Percentiles rank a stretch among this genome's conserved stretches.
These are phyloP conservation scores for Mycosarcoma maydis DNA, from an alignment of 1,284 basidiomycete genomes.

Conservation along the genomic window DNA sequence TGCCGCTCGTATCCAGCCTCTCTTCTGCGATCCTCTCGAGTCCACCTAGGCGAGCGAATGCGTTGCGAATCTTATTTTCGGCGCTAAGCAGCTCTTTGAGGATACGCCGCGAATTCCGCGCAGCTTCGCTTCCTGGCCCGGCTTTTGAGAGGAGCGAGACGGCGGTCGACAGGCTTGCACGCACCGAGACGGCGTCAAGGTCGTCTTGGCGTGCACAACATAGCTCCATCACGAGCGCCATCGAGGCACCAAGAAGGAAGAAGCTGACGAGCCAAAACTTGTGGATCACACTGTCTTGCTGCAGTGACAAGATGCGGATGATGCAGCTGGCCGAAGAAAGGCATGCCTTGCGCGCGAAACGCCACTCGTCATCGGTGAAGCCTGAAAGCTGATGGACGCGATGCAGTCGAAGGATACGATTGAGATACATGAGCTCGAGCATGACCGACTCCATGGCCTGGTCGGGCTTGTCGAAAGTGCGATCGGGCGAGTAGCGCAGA, in stretches of 20 bases:
- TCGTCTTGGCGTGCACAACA: slow-evolving; percentile 40
- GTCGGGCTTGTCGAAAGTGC: slow-evolving; percentile 44
- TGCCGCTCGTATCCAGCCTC: slow-evolving; percentile 30
- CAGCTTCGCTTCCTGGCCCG: slow-evolving; percentile 37
- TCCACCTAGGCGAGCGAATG: slow-evolving; percentile 30
- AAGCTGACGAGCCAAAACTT: slow-evolving; percentile 61
- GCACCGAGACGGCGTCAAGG: slow-evolving; percentile 24
- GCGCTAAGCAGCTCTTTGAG: slow-evolving; percentile 40
- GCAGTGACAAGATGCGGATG: slow-evolving; percentile 42
- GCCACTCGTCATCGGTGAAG: slow-evolving; percentile 51
- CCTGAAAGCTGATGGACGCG: slow-evolving; percentile 58
- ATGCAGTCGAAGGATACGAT: slow-evolving; percentile 61
- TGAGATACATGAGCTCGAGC: slow-evolving; percentile 61
- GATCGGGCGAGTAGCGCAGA: slow-evolving; percentile 55
- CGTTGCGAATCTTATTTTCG: slow-evolving; percentile 34
- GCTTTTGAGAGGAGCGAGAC: slow-evolving; percentile 39
- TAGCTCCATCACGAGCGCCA: slow-evolving; percentile 47
- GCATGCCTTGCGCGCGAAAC: slow-evolving; percentile 39
- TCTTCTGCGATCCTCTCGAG: slow-evolving; percentile 33
- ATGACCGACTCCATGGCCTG: slow-evolving; percentile 57
- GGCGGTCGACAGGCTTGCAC: slow-evolving; percentile 25
- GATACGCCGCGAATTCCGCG: slow-evolving; percentile 41
- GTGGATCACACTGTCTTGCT: slow-evolving; percentile 48
- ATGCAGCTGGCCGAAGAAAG: slow-evolving; percentile 44
- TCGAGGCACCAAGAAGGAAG: slow-evolving; percentile 55